Evolutionary conservation across 257 asterid species (phyloP), one percentile per base, ranked within the genome.

Genomic region (Haberlea rhodopensis): DNA sequence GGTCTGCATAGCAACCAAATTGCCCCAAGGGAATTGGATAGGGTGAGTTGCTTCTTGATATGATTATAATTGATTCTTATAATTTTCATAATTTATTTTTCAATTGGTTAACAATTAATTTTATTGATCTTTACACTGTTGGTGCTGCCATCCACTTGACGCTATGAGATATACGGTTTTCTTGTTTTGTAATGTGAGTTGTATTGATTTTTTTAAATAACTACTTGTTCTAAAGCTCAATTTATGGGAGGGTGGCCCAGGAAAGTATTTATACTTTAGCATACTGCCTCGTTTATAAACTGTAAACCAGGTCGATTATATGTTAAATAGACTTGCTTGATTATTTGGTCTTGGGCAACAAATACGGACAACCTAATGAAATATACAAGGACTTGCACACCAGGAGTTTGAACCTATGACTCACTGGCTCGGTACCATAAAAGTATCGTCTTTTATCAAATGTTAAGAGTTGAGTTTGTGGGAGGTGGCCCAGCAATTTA

Each of bases 1-100:
- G 97, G 97, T 74, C 78, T 94, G 69, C 84, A 83, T 65, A 81
- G 83, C 78, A 86, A 74, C 81, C 78, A 68, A 70, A 83, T 94
- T 78, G 87, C 92, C 70, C 89, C 87, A 23, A 84, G 99, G 76
- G 99, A 94, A 82, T 81, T 94, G 85, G 99, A 94, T 73, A 83
- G 99, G 81, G 99, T 90, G 69, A 82, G 99, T 86, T 65, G 51
- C 64, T 56, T 70, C 66, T 15, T 53, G 23, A 25, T 61, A 71
- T 60, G 61, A 54, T 66, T 28, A 15, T 45, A 9, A 16, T 13
- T 45, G 25, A 46, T 62, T 16, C 66, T 51, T 34, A 28, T 21
- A 31, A 32, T 25, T 37, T 53, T 57, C 15, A 10, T 53, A 46
- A 37, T 31, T 25, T 22, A 23, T 18, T 51, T 61, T 69, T 56